Evolutionary conservation across 78 protist species (phyloP).

Genomic region (Anaeramoeba ignava): DNA sequence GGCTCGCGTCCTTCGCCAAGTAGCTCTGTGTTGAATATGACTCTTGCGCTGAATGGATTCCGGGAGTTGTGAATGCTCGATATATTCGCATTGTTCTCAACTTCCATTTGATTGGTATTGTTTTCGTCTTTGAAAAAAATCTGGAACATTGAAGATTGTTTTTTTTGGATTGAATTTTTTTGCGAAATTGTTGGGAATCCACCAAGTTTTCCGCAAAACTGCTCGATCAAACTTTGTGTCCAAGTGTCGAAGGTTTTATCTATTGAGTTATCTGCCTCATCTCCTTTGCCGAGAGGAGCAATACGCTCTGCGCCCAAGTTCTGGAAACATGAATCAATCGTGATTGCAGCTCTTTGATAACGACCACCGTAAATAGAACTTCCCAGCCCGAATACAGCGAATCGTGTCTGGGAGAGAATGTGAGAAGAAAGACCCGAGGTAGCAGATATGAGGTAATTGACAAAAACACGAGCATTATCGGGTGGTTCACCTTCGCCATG

Average conservation of each 20-base stretch:
- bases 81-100: too few species aligned
- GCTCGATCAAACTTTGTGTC: not conserved
- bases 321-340: not conserved
- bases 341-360: not conserved
- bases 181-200: not conserved
- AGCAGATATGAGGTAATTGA: not conserved
- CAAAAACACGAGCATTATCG: not conserved
- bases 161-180: too few species aligned
- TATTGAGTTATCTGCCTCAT: not conserved
- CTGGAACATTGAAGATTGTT: too few species aligned
- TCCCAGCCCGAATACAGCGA: not conserved
- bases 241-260: not conserved
- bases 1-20: too few species aligned
- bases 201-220: not conserved
- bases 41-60: too few species aligned
- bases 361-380: not conserved
- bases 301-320: not conserved
- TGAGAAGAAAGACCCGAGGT: not conserved
- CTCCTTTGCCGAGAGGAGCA: not conserved
- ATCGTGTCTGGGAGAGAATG: not conserved
- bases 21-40: too few species aligned
- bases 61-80: too few species aligned
- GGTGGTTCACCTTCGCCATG: slow-evolving; percentile 3
- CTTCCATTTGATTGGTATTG: too few species aligned
- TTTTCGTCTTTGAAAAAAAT: too few species aligned